These are phyloP conservation scores for Leccinum solheimii DNA, from an alignment of 1,284 basidiomycete genomes.

Conservation along the genomic window DNA sequence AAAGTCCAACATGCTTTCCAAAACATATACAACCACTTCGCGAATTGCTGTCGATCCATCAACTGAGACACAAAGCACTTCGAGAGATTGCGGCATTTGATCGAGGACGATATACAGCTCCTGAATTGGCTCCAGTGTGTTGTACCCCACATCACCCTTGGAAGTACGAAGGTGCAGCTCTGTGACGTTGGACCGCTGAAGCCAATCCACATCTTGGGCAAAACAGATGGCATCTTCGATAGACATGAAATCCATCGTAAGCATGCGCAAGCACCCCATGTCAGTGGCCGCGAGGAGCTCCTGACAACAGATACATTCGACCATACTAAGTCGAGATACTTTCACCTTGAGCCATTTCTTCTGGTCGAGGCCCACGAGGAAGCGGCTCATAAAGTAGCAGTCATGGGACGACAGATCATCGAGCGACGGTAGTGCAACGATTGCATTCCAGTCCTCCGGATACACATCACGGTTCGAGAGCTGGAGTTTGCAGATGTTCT, in stretches of 20 bases:
- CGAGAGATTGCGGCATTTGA: neutral
- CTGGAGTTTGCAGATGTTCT: neutral
- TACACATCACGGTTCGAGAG: neutral
- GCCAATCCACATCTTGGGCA: neutral
- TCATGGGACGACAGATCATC: neutral
- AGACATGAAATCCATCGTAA: neutral
- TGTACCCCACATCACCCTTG: neutral
- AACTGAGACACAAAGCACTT: neutral
- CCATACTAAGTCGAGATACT: conserved; percentile 44
- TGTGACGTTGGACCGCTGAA: neutral
- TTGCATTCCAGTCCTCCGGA: neutral
- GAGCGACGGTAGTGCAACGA: neutral
- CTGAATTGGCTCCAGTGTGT: neutral
- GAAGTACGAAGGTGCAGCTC: neutral
- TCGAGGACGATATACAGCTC: too few relatives aligned
- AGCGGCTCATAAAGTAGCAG: neutral
- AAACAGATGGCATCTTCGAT: neutral
- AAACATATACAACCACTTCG: neutral
- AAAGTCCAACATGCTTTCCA: neutral
- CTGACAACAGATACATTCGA: neutral
- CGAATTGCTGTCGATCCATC: neutral
- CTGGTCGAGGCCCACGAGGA: neutral
- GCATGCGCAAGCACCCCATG: neutral
- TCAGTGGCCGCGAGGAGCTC: neutral
- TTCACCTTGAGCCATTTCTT: neutral